Base-by-base conservation (phyloP, 1,284 basidiomycete species). In the Ganoderma lucidum region DNA sequence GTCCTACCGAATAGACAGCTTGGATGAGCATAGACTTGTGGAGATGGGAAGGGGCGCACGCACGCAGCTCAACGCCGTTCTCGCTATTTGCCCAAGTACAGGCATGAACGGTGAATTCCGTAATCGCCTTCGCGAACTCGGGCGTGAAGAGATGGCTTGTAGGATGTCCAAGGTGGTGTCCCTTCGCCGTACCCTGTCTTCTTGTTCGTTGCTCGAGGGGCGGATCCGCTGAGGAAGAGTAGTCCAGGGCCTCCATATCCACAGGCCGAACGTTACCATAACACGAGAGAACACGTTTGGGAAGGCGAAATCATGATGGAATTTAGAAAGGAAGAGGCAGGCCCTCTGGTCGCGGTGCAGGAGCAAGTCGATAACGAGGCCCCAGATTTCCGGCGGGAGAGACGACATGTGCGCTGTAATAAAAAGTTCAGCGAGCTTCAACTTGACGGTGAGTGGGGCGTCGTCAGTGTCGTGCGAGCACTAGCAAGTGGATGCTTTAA, bases 371-470 rank as follows among this genome's bases (percentile, higher is more conserved):
- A 62, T 15, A 0, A 66, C 14, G 30, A 41, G 6, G 3, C n/a
- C 23, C 65, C 59, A 66, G 2, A 66, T 23, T 28, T 66, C 65
- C 9, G 28, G 45, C 12, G 65, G 65, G n/a, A 51, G 48, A 9
- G 48, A 51, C 12, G 48, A 23, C 48, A 51, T 51, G n/a, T 23
- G n/a, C 10, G 4, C 23, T 45, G 44, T 19, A 35, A n/a, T 48
- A 23, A 53, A 15, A 0, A 3, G 9, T 3, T 28, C 23, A 51
- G 12, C 23, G n/a, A 51, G 44, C n/a, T n/a, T 45, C 44, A n/a
- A n/a, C 9, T 9, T 23, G 42, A 44, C 12, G 15, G 48, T 15
- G 23, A 51, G 48, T 51, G 23, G n/a, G 48, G 48, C 23, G 23
- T 12, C 23, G 48, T 23, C n/a, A 12, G 48, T 4, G 48, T 51